A percentile compares a stretch with the other conserved stretches of the same genome.
Evolutionary conservation across 345 rosid genomes (phyloP).

Genomic region (Draba incana): DNA sequence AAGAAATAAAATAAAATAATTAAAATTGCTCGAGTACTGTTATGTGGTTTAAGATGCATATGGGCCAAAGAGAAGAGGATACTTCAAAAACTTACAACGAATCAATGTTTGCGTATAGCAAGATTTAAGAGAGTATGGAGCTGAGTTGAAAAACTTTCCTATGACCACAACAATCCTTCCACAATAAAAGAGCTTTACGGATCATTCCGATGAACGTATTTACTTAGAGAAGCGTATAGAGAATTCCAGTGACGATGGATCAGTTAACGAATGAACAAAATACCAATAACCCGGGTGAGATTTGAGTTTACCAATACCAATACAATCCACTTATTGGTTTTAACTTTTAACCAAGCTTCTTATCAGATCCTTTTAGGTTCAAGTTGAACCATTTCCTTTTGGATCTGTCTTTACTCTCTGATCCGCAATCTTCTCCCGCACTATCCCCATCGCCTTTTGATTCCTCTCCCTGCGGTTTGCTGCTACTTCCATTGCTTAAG

Average conservation of each 20-base stretch:
- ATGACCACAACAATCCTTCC: slow-evolving; percentile 15
- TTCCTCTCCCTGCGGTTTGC: slow-evolving; percentile 67
- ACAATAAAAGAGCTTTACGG: slow-evolving; percentile 22
- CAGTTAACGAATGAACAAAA: slow-evolving; percentile 23
- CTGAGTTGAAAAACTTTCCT: slow-evolving; percentile 16
- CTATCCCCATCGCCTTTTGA: slow-evolving; percentile 55
- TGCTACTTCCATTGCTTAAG: slow-evolving; percentile 67
- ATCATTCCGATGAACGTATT: slow-evolving; percentile 25
- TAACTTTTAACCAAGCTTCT: slow-evolving; percentile 50
- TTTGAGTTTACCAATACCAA: neutral
- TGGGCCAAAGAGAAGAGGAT: neutral
- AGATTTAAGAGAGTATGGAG: slow-evolving; percentile 3
- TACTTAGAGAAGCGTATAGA: slow-evolving; percentile 1
- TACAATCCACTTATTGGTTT: neutral
- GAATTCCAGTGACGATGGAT: neutral
- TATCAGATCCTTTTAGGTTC: slow-evolving; percentile 84
- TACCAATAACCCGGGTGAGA: neutral
- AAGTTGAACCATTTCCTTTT: slow-evolving; percentile 98
- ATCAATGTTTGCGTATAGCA: slow-evolving; percentile 20
- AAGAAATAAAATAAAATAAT: no score
- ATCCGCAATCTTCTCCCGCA: slow-evolving; percentile 67
- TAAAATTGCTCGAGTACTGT: neutral
- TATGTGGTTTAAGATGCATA: neutral
- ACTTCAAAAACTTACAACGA: slow-evolving; percentile 20
- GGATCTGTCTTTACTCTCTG: slow-evolving; percentile 85